These are phyloP conservation scores for Linum usitatissimum DNA, from an alignment of 345 rosid genomes.

Conservation along the genomic window DNA sequence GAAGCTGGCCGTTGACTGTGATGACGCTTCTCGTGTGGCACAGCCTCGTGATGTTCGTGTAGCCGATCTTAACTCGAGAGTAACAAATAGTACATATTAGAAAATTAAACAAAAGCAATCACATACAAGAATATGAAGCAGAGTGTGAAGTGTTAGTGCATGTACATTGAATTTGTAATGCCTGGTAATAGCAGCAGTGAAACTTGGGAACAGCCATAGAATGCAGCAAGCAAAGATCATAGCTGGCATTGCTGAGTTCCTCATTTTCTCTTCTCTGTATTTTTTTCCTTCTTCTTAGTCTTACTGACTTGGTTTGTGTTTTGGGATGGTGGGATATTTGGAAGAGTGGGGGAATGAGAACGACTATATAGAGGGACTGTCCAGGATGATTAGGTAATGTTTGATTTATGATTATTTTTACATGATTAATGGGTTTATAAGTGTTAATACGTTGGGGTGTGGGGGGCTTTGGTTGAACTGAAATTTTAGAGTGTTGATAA, in stretches of 20 bases:
- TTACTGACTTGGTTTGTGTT: neutral
- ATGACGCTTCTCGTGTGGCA: slow-evolving; percentile 18
- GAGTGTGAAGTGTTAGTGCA: neutral
- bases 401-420: neutral
- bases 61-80: slow-evolving; percentile 1
- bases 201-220: slow-evolving; percentile 14
- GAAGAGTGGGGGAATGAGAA: neutral
- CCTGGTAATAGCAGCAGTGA: slow-evolving; percentile 31
- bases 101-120: neutral
- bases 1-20: slow-evolving; percentile 18
- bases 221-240: slow-evolving; percentile 14
- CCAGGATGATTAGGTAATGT: neutral
- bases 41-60: slow-evolving; percentile 19
- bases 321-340: neutral
- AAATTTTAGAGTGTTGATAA: slow-evolving; percentile 49
- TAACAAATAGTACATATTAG: neutral
- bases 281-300: no score
- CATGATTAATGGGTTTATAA: neutral
- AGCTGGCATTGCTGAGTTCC: slow-evolving; percentile 8
- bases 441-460: slow-evolving; percentile 5
- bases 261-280: no score
- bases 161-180: slow-evolving; percentile 49
- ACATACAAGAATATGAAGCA: neutral
- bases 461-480: slow-evolving; percentile 44
- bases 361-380: slow-evolving; percentile 11